Evolutionary conservation across 441 rosid genomes (phyloP).

Genomic region (Arabidopsis lyrata): DNA sequence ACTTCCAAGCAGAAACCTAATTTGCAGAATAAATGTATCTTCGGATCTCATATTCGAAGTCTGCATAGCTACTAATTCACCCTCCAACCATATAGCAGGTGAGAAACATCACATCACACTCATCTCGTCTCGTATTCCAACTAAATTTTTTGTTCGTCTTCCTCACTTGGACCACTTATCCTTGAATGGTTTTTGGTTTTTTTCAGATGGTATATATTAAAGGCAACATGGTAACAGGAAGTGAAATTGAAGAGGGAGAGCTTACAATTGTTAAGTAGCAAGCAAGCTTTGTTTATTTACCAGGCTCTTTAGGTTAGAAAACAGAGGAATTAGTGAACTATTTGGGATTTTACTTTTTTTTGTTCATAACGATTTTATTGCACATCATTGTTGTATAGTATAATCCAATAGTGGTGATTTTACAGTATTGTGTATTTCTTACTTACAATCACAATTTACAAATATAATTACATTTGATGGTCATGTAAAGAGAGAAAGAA

Average conservation of each 20-base stretch:
- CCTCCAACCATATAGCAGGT: conserved; percentile 31
- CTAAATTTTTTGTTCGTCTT: not conserved
- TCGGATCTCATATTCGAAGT: conserved; percentile 21
- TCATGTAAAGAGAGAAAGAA: not conserved
- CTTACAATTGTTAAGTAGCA: conserved; percentile 30
- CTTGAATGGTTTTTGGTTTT: conserved; percentile 7
- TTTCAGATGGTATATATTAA: conserved; percentile 27
- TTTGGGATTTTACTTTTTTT: conserved; percentile 15
- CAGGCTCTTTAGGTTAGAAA: conserved; percentile 32
- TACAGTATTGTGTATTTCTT: not conserved
- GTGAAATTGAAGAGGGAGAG: conserved; percentile 24
- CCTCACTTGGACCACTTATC: conserved; percentile 9
- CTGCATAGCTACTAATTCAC: conserved; percentile 31
- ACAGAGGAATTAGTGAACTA: conserved; percentile 20
- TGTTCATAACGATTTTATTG: conserved; percentile 25
- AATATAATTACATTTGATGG: not conserved
- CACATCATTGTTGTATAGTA: conserved; percentile 23
- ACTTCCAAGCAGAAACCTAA: conserved; percentile 55
- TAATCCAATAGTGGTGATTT: conserved; percentile 10
- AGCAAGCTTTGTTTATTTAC: conserved; percentile 14
- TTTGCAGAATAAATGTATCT: conserved; percentile 11
- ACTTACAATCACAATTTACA: conserved; percentile 3
- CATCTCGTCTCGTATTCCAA: conserved; percentile 2
- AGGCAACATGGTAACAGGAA: conserved; percentile 12
- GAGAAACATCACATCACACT: conserved; percentile 21